These are phyloP conservation scores for Fusarium pininemorale DNA, from an alignment of 2,329 filamentous ascomycete species.

Conservation along the genomic window DNA sequence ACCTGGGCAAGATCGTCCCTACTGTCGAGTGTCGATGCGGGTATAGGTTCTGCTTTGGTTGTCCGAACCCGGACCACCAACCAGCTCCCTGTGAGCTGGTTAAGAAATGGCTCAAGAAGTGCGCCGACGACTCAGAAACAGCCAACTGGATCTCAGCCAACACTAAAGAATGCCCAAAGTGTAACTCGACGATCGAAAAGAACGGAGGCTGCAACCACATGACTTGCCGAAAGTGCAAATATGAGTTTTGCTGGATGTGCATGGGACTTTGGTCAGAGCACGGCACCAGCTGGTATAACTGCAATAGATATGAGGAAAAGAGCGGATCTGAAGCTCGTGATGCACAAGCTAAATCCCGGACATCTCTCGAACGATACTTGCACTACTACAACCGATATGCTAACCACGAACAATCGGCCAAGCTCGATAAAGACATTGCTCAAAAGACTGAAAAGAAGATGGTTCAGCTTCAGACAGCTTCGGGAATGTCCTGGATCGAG, in stretches of 20 bases:
- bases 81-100: constrained; percentile 91
- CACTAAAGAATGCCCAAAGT: constrained; percentile 97
- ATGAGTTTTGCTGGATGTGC: constrained; percentile 99
- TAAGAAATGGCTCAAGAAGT: constrained; percentile 97
- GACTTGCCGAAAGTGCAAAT: constrained; percentile 94
- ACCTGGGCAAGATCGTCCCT: constrained; percentile 84
- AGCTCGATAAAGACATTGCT: constrained; percentile 95
- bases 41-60: constrained; percentile 94
- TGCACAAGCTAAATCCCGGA: constrained; percentile 88
- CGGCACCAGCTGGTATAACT: constrained; percentile 99
- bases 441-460: constrained; percentile 99
- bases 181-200: constrained; percentile 97
- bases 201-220: constrained; percentile 98
- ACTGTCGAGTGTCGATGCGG: constrained; percentile 88
- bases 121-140: constrained; percentile 96
- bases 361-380: constrained; percentile 93
- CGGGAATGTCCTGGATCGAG: constrained; percentile 98
- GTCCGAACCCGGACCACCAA: constrained; percentile 88
- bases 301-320: constrained; percentile 96
- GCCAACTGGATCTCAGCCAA: constrained; percentile 99
- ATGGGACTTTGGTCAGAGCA: constrained; percentile 99
- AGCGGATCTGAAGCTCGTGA: constrained; percentile 90
- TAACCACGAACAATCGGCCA: constrained; percentile 97
- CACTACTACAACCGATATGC: constrained; percentile 99
- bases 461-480: constrained; percentile 92